phyloP scores from a whole-genome alignment of 495 filamentous ascomycete species.

The Xanthoparmelia taractica region DNA sequence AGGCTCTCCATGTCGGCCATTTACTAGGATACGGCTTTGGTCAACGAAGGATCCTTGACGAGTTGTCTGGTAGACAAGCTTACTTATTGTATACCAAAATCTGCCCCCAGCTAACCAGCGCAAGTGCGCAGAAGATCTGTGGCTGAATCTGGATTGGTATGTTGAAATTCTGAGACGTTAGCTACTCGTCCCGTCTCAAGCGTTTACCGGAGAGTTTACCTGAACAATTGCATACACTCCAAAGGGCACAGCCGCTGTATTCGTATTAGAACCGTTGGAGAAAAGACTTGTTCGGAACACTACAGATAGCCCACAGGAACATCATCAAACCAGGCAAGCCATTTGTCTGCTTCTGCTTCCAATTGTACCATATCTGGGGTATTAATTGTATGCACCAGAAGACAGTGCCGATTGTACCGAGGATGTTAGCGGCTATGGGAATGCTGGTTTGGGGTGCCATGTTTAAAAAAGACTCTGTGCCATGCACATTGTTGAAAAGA shows the following conservation, averaged over 20 bases:
- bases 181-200: slow-evolving; percentile 38
- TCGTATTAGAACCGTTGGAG: neutral
- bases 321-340: slow-evolving; percentile 67
- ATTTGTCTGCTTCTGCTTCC: slow-evolving; percentile 60
- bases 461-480: neutral
- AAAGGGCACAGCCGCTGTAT: slow-evolving; percentile 44
- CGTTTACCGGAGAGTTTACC: slow-evolving; percentile 23
- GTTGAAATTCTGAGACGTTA: slow-evolving; percentile 54
- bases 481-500: neutral
- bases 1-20: slow-evolving; percentile 46
- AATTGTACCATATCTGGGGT: slow-evolving; percentile 65
- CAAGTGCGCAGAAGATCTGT: slow-evolving; percentile 58
- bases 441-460: slow-evolving; percentile 29
- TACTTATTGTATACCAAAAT: slow-evolving; percentile 56
- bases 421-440: slow-evolving; percentile 44
- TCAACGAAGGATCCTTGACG: neutral
- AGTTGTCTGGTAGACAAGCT: slow-evolving; percentile 12
- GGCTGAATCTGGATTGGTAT: slow-evolving; percentile 68
- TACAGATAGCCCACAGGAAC: slow-evolving; percentile 67
- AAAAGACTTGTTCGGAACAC: neutral
- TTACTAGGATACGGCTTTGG: slow-evolving; percentile 29
- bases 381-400: slow-evolving; percentile 49
- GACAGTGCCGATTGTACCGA: slow-evolving; percentile 49
- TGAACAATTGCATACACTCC: slow-evolving; percentile 48
- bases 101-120: slow-evolving; percentile 61